These are phyloP conservation scores for Mucor irregularis DNA, from an alignment of 371 early-diverging fungal genomes.

Conservation along the genomic window DNA sequence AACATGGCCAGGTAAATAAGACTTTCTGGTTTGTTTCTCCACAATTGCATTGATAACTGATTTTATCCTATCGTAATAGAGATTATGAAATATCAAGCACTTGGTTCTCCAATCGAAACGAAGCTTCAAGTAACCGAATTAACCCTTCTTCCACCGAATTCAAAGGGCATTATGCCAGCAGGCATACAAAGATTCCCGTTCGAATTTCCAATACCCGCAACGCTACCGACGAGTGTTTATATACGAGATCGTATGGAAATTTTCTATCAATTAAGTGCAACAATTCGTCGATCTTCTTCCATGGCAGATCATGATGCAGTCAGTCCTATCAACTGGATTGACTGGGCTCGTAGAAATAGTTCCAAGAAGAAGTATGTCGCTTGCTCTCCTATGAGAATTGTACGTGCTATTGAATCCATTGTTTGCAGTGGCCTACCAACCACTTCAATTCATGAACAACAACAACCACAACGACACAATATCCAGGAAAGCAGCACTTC, in stretches of 20 bases:
- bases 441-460: not conserved
- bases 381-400: constrained; percentile 17
- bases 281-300: constrained; percentile 15
- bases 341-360: constrained; percentile 10
- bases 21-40: not conserved
- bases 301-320: not conserved
- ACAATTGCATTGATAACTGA: not conserved
- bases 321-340: constrained; percentile 8
- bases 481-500: not conserved
- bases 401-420: constrained; percentile 23
- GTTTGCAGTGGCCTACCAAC: constrained; percentile 1
- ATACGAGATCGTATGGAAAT: constrained; percentile 39
- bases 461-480: not conserved
- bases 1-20: constrained; percentile 37
- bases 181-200: constrained; percentile 48
- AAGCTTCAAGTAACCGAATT: constrained; percentile 38
- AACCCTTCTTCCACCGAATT: constrained; percentile 39
- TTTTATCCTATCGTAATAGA: constrained; percentile 13
- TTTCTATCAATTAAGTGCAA: constrained; percentile 35
- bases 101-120: constrained; percentile 32
- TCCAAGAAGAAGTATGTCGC: constrained; percentile 17
- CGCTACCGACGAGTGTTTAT: constrained; percentile 29
- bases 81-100: constrained; percentile 25
- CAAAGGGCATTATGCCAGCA: constrained; percentile 42
- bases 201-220: constrained; percentile 44